A percentile compares a stretch with the other conserved stretches of the same genome.
These are phyloP conservation scores for Tulasnella sp. DNA, from an alignment of 768 basidiomycete genomes.

Conservation along the genomic window DNA sequence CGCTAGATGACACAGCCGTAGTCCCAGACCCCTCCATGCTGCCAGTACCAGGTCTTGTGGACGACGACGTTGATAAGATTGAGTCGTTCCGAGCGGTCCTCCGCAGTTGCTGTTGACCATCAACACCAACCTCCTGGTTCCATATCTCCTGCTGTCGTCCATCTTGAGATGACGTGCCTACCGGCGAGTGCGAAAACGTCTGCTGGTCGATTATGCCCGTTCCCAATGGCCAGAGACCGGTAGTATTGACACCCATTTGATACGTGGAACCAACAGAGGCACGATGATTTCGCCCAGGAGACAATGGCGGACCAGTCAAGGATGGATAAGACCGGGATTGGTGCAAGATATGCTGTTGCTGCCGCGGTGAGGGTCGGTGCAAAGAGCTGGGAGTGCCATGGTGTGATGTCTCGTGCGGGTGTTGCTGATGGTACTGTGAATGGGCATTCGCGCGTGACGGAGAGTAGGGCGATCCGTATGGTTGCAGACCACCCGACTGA, in stretches of 20 bases:
- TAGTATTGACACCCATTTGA: too few species aligned
- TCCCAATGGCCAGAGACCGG: neutral
- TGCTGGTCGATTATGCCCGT: neutral
- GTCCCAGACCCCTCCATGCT: neutral
- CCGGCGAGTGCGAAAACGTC: neutral
- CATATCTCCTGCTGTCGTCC: neutral
- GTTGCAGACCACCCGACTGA: neutral
- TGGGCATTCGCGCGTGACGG: neutral
- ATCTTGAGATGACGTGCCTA: neutral
- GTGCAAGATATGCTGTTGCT: too few species aligned
- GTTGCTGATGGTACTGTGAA: neutral
- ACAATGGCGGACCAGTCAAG: too few species aligned
- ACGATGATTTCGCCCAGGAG: too few species aligned
- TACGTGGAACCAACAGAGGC: too few species aligned
- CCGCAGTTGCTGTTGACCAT: too few species aligned
- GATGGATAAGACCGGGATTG: too few species aligned
- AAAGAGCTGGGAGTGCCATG: neutral
- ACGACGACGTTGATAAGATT: neutral
- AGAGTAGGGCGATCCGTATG: neutral
- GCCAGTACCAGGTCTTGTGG: neutral
- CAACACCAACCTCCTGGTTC: too few species aligned
- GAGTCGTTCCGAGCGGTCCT: constrained; percentile 3
- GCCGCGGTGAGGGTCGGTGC: too few species aligned
- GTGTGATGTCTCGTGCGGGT: neutral
- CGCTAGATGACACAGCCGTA: neutral